Percentiles rank a stretch among this genome's conserved stretches.
Conservation (phyloP, 176 grass and related monocot species). For the Tillandsia fasciculata region DNA sequence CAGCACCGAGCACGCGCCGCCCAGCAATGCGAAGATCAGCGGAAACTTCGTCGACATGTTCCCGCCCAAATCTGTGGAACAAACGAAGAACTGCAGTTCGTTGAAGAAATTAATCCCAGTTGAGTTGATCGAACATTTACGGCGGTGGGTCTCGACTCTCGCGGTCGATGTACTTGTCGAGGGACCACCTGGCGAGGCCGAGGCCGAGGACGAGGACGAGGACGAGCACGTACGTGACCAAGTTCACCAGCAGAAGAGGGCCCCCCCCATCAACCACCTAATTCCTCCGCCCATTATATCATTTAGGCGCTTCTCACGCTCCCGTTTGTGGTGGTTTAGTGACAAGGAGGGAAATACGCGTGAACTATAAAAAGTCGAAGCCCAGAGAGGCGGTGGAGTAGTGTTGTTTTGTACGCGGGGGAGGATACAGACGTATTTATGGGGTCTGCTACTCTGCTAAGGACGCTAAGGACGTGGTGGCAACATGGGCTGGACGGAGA, state of each 20-base stretch:
- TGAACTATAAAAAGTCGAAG: too few species aligned
- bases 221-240: neutral
- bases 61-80: neutral
- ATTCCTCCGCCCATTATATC: neutral
- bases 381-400: too few species aligned
- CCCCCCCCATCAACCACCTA: neutral
- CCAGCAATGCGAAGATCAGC: constrained; percentile 3
- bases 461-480: too few species aligned
- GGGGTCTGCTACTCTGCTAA: too few species aligned
- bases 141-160: neutral
- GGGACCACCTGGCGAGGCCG: neutral
- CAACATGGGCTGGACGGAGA: too few species aligned
- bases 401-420: too few species aligned
- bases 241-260: constrained; percentile 1
- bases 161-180: neutral
- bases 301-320: too few species aligned
- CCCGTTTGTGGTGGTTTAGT: too few species aligned
- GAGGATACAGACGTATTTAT: too few species aligned
- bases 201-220: neutral
- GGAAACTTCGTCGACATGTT: neutral
- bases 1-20: neutral
- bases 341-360: too few species aligned
- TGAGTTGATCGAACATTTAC: neutral
- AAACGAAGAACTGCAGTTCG: neutral
- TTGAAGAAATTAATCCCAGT: neutral